These are phyloP conservation scores for Poa pratensis DNA, from an alignment of 176 grass and related monocot species.

Conservation along the genomic window DNA sequence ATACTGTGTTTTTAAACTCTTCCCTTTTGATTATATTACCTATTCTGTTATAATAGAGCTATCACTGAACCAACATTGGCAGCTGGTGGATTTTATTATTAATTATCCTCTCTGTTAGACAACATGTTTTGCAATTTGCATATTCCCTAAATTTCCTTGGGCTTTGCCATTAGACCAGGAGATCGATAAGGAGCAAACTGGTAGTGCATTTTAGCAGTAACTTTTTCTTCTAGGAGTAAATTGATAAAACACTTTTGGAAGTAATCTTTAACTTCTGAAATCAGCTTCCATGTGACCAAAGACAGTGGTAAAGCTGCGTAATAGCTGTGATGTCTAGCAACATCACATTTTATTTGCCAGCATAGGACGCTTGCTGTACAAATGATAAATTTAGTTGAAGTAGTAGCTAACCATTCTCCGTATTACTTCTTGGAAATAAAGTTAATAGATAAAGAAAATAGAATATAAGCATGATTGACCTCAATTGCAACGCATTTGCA, in stretches of 20 bases:
- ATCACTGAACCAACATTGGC: background rate
- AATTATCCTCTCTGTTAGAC: background rate
- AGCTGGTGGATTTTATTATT: background rate
- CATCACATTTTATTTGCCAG: no score
- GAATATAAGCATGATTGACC: background rate
- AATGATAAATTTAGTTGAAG: background rate
- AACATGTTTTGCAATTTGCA: no score
- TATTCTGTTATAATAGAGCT: no score
- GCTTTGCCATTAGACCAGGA: background rate
- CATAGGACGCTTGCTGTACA: no score
- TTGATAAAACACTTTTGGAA: no score
- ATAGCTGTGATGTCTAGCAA: no score
- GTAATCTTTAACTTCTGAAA: background rate
- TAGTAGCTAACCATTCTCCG: background rate
- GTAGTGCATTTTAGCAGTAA: background rate
- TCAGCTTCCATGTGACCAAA: background rate
- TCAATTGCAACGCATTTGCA: no score
- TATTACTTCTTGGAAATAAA: background rate
- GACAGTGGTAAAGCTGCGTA: background rate
- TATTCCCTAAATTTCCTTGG: background rate
- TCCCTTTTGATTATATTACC: no score
- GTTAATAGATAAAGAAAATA: background rate
- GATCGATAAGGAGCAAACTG: background rate
- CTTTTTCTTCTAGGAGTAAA: background rate
- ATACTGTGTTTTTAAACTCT: no score